Evolutionary conservation across 768 basidiomycete species (phyloP).

Genomic region (Rhodotorula paludigena): DNA sequence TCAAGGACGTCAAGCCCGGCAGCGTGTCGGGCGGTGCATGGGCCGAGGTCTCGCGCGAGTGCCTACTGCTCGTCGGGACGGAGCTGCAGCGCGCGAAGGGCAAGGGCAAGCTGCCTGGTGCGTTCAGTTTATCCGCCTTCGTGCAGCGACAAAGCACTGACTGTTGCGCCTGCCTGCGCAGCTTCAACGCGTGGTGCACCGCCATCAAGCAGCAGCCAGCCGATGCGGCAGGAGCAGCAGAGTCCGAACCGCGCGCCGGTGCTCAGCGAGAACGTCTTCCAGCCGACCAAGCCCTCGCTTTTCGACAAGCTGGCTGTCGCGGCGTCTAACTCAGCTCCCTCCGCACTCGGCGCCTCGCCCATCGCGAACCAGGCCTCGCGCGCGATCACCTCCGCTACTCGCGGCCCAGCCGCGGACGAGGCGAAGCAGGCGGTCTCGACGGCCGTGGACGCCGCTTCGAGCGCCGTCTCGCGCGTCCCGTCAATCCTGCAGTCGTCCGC

Average conservation of each 20-base stretch:
- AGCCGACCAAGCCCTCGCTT: conserved; percentile 17
- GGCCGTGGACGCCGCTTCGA: conserved; percentile 1
- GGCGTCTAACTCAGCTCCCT: background rate
- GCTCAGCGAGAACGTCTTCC: conserved; percentile 27
- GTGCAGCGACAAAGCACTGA: background rate
- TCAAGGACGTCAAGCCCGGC: conserved; percentile 32
- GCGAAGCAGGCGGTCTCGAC: conserved; percentile 19
- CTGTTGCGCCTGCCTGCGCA: too few relatives aligned
- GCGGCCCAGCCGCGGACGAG: background rate
- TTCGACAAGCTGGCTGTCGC: conserved; percentile 31
- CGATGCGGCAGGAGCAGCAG: background rate
- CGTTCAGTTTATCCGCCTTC: background rate
- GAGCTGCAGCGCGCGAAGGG: conserved; percentile 36
- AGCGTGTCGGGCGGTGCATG: conserved; percentile 20
- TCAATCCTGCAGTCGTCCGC: conserved; percentile 28
- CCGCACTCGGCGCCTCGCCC: conserved; percentile 10
- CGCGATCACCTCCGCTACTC: background rate
- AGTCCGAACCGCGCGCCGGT: conserved; percentile 7
- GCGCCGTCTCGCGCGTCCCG: conserved; percentile 25
- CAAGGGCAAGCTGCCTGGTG: conserved; percentile 11
- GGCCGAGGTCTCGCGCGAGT: conserved; percentile 34
- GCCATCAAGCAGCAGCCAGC: too few relatives aligned
- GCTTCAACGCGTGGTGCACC: too few relatives aligned
- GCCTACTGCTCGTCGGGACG: conserved; percentile 32
- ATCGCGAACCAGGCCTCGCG: background rate